Evolutionary conservation across 768 basidiomycete genomes (phyloP), one percentile per base, ranked within the genome.

Genomic region (Rhizopogon roseolus): DNA sequence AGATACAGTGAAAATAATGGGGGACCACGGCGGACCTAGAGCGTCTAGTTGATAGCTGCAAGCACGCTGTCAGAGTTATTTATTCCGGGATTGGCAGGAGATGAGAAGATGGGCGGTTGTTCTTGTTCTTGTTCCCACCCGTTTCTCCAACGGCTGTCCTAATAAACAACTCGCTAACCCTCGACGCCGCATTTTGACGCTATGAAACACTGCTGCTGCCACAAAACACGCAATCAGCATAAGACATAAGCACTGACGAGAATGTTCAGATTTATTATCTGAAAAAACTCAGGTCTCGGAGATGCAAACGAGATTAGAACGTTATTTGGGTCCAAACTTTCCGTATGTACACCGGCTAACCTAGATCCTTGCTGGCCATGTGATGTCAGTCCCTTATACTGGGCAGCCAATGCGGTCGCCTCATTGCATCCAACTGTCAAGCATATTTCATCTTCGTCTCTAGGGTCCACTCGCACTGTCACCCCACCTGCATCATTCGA

Each of bases 61-160:
- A 59, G 57, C 55, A 54, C 58, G 59, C 57, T 42, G 62, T 44
- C 57, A 62, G 66, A 55, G 63, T 41, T 61, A 63, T 68, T 68
- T 68, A 69, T 68, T 57, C 67, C 68, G 65, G 56, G 57, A 70
- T 70, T 70, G 67, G 67, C 63, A 58, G 58, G 44, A 60, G 64
- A 67, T 64, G 57, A 58, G 62, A 68, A 64, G 60, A 58, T 56
- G 55, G 48, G 48, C 54, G 57, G 59, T 57, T 65, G 34, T 36
- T 66, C 62, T 61, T 49, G 60, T 59, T 52, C 44, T 52, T 54
- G 50, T 68, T 70, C 67, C 67, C 67, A 68, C 67, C 66, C 17
- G 32, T 5, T 45, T 45, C 28, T 43, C 14, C 17, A 32, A 36
- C 46, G 19, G 19, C 14, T 7, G 34, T 48, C 34, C 13, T 48